Evolutionary conservation across 2,329 filamentous ascomycete genomes (phyloP).

Genomic region (Escovopsis sp.): DNA sequence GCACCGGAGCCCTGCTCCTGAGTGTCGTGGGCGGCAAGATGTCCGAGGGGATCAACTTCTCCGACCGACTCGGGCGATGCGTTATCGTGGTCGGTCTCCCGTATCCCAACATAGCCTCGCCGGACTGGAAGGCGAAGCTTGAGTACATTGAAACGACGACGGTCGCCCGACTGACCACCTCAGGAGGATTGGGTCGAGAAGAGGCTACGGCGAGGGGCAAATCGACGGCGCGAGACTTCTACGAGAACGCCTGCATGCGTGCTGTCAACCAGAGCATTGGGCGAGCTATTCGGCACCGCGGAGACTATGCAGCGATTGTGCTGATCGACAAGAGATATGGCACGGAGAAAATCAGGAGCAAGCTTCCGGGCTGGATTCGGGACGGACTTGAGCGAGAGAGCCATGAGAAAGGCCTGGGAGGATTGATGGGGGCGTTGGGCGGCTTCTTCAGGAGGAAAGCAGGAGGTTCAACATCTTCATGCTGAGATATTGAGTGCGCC

Average conservation of each 20-base stretch:
- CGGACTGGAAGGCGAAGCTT: constrained; percentile 87
- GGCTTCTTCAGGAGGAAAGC: constrained; percentile 44
- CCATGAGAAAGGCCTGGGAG: constrained; percentile 36
- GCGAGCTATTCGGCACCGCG: constrained; percentile 72
- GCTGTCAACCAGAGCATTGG: constrained; percentile 96
- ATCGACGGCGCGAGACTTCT: constrained; percentile 59
- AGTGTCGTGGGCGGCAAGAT: constrained; percentile 90
- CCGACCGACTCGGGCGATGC: constrained; percentile 73
- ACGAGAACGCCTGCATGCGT: constrained; percentile 91
- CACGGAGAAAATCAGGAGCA: constrained; percentile 55
- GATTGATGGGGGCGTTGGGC: constrained; percentile 42
- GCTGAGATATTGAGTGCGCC: not conserved
- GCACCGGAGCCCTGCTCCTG: constrained; percentile 61
- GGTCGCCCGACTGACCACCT: constrained; percentile 19
- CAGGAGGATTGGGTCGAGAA: constrained; percentile 6
- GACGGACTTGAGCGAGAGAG: constrained; percentile 44
- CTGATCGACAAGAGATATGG: constrained; percentile 71
- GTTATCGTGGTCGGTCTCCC: constrained; percentile 87
- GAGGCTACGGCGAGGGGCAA: constrained; percentile 25
- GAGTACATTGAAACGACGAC: constrained; percentile 63
- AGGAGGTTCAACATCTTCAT: not conserved
- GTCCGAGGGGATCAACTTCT: constrained; percentile 97
- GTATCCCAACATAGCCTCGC: constrained; percentile 77
- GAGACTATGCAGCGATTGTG: constrained; percentile 83
- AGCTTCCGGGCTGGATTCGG: constrained; percentile 82